Evolutionary conservation across 257 asterid genomes (phyloP), one percentile per base, ranked within the genome.

Genomic region (Primulina eburnea): DNA sequence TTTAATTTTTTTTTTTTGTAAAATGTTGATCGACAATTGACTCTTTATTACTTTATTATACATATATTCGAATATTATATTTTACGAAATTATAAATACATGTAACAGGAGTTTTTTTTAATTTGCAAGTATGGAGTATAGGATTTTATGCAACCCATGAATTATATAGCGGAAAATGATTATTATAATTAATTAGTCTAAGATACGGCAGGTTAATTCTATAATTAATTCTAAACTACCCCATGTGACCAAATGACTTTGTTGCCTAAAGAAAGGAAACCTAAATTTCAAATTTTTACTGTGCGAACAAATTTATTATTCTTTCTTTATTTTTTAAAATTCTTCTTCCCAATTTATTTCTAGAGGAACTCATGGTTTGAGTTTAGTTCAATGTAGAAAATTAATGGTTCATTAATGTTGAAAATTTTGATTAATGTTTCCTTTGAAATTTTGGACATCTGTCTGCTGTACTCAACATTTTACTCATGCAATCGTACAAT

Each of bases 131-230:
- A 8, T 4, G 6, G 0, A 43, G n/a, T 43, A n/a, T 12, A 43
- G 17, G 53, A 12, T 17, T 43, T 43, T 43, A 43, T 43, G 5
- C 17, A 43, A 43, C 8, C 16, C 56, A 4, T 47, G 20, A 47
- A 14, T 11, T 47, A 16, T 21, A 21, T 4, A 47, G 56, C 12
- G 20, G n/a, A 11, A 47, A 16, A 26, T 47, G 24, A 62, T 60
- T 70, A 61, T 74, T 65, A 34, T 33, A 68, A 9, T 1, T 79
- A 43, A 43, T 59, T 14, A 77, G 71, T 77, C 80, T 74, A 72
- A 76, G 76, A 75, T 79, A 62, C 68, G 70, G 37, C 63, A 40
- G 14, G 7, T 53, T 70, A 64, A 47, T 59, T 71, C 32, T 24
- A 38, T 38, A 28, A 79, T 60, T 76, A 60, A 60, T 21, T 56